phyloP scores from a whole-genome alignment of 2,329 filamentous ascomycete genomes.

The Ascocoryne sarcoides region DNA sequence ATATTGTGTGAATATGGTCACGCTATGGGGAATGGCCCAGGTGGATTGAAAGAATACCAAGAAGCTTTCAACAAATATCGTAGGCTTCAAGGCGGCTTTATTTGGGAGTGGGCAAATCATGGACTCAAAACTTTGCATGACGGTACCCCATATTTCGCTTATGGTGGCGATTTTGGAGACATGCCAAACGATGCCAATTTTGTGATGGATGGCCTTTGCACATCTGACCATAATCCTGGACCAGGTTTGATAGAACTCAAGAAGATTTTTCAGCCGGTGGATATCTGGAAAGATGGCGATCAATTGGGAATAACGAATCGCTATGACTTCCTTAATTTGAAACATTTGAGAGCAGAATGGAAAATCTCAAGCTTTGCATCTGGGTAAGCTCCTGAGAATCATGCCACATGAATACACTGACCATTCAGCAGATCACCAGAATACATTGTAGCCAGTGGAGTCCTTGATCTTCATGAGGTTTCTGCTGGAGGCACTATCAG shows the following conservation, averaged over 20 bases:
- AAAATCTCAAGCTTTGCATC: constrained; percentile 36
- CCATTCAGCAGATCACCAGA: too few species aligned
- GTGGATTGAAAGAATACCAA: constrained; percentile 59
- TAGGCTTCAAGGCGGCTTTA: constrained; percentile 32
- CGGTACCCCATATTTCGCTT: constrained; percentile 43
- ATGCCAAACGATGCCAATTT: constrained; percentile 51
- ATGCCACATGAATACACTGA: too few species aligned
- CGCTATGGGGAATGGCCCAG: constrained; percentile 69
- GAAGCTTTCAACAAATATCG: constrained; percentile 40
- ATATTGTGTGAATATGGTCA: constrained; percentile 50
- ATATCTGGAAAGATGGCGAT: constrained; percentile 28
- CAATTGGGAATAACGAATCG: constrained; percentile 34
- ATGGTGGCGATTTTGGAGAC: constrained; percentile 55
- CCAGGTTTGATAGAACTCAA: constrained; percentile 49
- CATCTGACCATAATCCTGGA: constrained; percentile 45
- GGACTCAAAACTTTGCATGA: constrained; percentile 38
- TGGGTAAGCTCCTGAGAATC: constrained; percentile 31
- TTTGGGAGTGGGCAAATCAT: constrained; percentile 61
- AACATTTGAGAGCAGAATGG: constrained; percentile 39
- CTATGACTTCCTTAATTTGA: constrained; percentile 45
- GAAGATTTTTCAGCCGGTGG: constrained; percentile 48
- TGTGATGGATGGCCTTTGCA: constrained; percentile 52
- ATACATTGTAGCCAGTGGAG: constrained; percentile 26
- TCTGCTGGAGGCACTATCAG: constrained; percentile 31
- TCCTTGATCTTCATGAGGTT: constrained; percentile 34